Conservation (phyloP, 345 rosid species). For the Corchorus capsularis region DNA sequence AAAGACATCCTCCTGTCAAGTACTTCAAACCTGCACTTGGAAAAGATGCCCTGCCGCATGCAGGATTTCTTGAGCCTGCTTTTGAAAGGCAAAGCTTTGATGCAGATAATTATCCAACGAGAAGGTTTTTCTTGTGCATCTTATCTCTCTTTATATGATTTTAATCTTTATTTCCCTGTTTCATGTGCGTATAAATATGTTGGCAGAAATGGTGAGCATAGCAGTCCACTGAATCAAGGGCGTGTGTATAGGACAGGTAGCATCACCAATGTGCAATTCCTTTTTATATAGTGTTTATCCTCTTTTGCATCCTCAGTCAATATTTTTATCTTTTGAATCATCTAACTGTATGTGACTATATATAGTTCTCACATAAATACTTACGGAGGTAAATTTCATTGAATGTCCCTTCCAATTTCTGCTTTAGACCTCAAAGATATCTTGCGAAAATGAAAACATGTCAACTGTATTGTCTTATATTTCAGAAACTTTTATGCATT, state of each 20-base stretch:
- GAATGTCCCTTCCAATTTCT: not conserved
- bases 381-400: not conserved
- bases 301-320: not conserved
- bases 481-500: not conserved
- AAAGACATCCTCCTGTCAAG: slow-evolving; percentile 10
- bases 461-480: not conserved
- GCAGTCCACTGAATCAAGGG: slow-evolving; percentile 10
- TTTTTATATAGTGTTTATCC: not conserved
- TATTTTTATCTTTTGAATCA: not conserved
- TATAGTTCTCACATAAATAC: not conserved
- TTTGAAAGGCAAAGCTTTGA: not conserved
- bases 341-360: not conserved
- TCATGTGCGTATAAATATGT: slow-evolving; percentile 8
- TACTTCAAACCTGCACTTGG: slow-evolving; percentile 14
- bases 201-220: slow-evolving; percentile 20
- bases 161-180: slow-evolving; percentile 4
- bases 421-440: not conserved
- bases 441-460: not conserved
- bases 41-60: slow-evolving; percentile 23
- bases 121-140: slow-evolving; percentile 22
- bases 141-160: not conserved
- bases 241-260: slow-evolving; percentile 24
- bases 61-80: slow-evolving; percentile 22
- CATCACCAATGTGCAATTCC: not conserved
- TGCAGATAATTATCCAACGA: slow-evolving; percentile 10